Base-by-base conservation (phyloP, 176 grass and related monocot species). In the Carex pumila region DNA sequence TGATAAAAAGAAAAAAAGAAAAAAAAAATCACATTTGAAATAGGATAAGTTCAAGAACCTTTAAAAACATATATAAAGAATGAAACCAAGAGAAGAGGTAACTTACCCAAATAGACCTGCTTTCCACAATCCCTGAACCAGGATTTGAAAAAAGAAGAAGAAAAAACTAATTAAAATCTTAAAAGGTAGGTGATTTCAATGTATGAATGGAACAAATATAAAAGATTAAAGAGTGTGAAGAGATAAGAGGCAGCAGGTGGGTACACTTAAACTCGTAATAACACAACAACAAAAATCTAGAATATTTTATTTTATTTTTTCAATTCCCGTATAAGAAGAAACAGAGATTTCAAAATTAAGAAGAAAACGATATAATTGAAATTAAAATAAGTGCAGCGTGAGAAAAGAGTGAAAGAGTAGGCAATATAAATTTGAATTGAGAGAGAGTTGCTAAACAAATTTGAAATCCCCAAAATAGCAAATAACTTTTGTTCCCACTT, bases 101-200 rank as follows among this genome's bases (percentile, higher is more conserved):
- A 11, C 76, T 93, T 85, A 98, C 95, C 95, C 80, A 95, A 65
- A 89, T 99, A 99, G 54, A 99, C 93, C 66, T 99, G 96, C 80
- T 99, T 99, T 79, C 96, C 93, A 49, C 96, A 99, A 75, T 99
- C 96, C 96, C 96, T 99, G 81, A 56, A n/a, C 6, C 12, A 30
- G 75, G 67, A 79, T 87, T 9, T 83, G 64, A 85, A 9, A 66
- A 30, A 1, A 25, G 25, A 77, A 25, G 25, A 25, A 25, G 5
- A 43, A 79, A 31, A 62, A 22, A 67, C 7, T 5, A 84, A 79
- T 89, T 86, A 87, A 58, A 47, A 63, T 79, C n/a, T 31, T 6
- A 87, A 15, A 18, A 56, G 17, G 58, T 22, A 78, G 2, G 65
- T 31, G 12, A 22, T 17, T 85, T 15, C 5, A 74, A 57, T 77